Evolutionary conservation across 805 yeast species (phyloP), one percentile per base, ranked within the genome.

Genomic region (Suhomyces emberorum): DNA sequence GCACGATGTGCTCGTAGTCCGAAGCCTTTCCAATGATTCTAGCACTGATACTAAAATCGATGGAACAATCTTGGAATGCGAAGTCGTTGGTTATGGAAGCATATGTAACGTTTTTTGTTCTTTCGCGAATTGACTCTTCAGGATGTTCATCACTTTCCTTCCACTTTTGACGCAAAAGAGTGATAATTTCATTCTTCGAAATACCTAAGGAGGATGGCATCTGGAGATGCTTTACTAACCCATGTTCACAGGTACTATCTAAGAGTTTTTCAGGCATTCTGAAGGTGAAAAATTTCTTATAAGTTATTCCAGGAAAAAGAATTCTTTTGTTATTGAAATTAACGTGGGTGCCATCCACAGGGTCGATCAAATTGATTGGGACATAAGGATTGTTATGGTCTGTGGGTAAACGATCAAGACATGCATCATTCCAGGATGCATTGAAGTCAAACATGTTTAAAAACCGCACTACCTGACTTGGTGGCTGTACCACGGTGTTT

Each of bases 371-470:
- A 27, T 39, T 30, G 32, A 49, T 22, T 32, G 55, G 52, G 30
- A 46, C 23, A 39, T 59, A 49, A 1, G 69, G 69, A 40, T 58
- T 41, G 28, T 51, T 41, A 42, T 61, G 43, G 27, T 65, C 70
- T 1, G 57, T 47, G 12, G 51, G 35, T 27, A 65, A 51, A 17
- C 70, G 39, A 44, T 61, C 63, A 11, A 65, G 41, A 30, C 38
- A 45, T 0, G 57, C 64, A 41, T 57, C 63, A 40, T 57, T 63
- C 69, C 70, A 66, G 12, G 65, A 61, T 1, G 70, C 72, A 31
- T 58, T 59, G 43, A 63, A 65, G 38, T 66, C 72, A 46, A 60
- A 64, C 72, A 66, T 65, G 31, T 56, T 60, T 31, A 66, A 45
- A 38, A 63, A 63, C 34, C 57, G 52, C 11, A 41, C 41, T 12